Evolutionary conservation across 257 asterid species (phyloP).

Genomic region (Solanum habrochaites): DNA sequence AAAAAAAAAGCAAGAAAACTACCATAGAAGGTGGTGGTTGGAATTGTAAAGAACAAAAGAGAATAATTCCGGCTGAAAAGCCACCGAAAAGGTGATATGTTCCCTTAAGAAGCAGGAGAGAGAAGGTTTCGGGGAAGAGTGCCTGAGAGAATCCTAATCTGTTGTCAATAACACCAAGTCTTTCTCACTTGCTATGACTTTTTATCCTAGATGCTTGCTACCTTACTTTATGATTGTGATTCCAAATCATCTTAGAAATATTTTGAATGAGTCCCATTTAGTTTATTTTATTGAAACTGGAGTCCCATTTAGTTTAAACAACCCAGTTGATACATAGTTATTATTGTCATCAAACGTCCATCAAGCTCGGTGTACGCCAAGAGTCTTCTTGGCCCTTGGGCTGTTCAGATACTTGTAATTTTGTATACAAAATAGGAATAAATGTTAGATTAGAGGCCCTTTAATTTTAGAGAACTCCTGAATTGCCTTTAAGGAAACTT

Average conservation of each 20-base stretch:
- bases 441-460: not conserved
- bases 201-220: not conserved
- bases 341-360: not conserved
- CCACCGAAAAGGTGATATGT: not conserved
- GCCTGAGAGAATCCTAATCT: not conserved
- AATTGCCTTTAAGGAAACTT: not conserved
- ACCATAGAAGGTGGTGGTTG: too few relatives aligned
- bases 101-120: not conserved
- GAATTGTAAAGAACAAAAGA: not conserved
- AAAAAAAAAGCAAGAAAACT: too few relatives aligned
- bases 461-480: not conserved
- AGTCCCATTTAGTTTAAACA: not conserved
- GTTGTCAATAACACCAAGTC: not conserved
- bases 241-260: not conserved
- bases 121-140: not conserved
- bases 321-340: not conserved
- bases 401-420: not conserved
- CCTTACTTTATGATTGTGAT: not conserved
- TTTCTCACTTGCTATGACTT: not conserved
- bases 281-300: not conserved
- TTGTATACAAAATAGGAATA: not conserved
- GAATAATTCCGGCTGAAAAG: not conserved
- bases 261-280: not conserved
- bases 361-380: not conserved
- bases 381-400: not conserved